Base-by-base conservation (phyloP, 345 rosid genomes). In the Kandelia obovata region DNA sequence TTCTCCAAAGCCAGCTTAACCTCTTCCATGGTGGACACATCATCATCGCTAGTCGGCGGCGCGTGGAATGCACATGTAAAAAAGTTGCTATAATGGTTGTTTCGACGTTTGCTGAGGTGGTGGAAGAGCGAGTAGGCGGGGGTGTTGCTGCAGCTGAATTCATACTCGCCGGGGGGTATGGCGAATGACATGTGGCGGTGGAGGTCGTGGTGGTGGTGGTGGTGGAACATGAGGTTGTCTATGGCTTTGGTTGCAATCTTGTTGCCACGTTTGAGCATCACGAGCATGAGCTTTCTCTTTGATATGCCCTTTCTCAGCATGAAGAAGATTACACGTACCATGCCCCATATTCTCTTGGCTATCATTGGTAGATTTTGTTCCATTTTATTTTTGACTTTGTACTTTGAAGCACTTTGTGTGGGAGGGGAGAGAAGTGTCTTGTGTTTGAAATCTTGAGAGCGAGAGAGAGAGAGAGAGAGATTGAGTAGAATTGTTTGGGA, bases 21-120 rank as follows among this genome's bases (percentile, higher is more conserved):
- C 0, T 91, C 79, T 23, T 79, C 77, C 35, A 71, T 46, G 26
- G 86, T 58, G 8, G 21, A 73, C 13, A 43, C 37, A 35, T 85
- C 89, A 5, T 89, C 97, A 10, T 89, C 92, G 0, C 56, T 68
- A 62, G 94, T 84, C 6, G 74, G 81, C 13, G 95, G 95, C 21
- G 81, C 80, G 76, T 86, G 91, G 57, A 77, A 72, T 43, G 82
- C 82, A 79, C 96, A 88, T 5, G 73, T 69, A 69, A 88, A 85
- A 82, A 91, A 77, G 70, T 72, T 64, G 77, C 72, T 81, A 68
- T 80, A 68, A 53, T 79, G 81, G 80, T 66, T 67, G 75, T 20
- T 37, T 11, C 69, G 52, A 43, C 73, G 66, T 49, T 21, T 71
- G 61, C 63, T 6, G 66, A 71, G 30, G 21, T 7, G 69, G 27